Percentiles rank a stretch among this genome's conserved stretches.
These are phyloP conservation scores for Fusarium sp. DNA, from an alignment of 2,329 filamentous ascomycete species.

Conservation along the genomic window DNA sequence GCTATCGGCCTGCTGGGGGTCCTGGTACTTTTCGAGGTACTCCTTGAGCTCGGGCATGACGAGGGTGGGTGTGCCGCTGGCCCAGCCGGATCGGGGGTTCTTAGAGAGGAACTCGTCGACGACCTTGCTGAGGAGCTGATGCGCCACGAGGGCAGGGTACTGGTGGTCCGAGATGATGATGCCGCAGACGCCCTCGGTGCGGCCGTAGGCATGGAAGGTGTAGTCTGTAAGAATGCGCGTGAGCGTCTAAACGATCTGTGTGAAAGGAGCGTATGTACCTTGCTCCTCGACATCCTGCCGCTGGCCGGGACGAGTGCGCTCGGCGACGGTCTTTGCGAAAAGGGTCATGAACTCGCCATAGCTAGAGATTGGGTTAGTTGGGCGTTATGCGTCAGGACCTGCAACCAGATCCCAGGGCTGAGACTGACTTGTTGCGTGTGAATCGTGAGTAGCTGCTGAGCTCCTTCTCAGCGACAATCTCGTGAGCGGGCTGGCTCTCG, in stretches of 20 bases:
- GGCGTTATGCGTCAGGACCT: neutral
- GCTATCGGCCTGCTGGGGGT: conserved; percentile 88
- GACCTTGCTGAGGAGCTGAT: conserved; percentile 87
- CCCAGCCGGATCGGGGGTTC: conserved; percentile 78
- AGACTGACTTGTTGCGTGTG: conserved; percentile 74
- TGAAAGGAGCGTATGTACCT: conserved; percentile 56
- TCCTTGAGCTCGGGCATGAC: conserved; percentile 81
- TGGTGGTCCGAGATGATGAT: conserved; percentile 83
- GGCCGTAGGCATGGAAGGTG: conserved; percentile 82
- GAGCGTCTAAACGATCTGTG: conserved; percentile 17
- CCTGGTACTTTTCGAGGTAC: conserved; percentile 81
- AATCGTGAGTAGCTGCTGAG: conserved; percentile 84
- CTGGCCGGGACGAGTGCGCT: conserved; percentile 83
- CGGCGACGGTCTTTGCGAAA: conserved; percentile 88
- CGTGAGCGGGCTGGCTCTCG: conserved; percentile 78
- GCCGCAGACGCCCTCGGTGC: conserved; percentile 79
- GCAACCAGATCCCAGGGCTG: neutral
- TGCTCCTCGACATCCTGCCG: conserved; percentile 88
- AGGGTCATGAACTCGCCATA: conserved; percentile 81
- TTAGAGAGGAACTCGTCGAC: conserved; percentile 87
- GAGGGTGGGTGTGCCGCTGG: conserved; percentile 64
- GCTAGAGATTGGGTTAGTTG: conserved; percentile 42
- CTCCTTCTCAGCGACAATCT: conserved; percentile 82
- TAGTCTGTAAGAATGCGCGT: conserved; percentile 60
- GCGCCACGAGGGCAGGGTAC: conserved; percentile 83